A percentile compares a stretch with the other conserved stretches of the same genome.
Conservation (phyloP, 1,139 yeast genomes). For the Yamadazyma atlantica region DNA sequence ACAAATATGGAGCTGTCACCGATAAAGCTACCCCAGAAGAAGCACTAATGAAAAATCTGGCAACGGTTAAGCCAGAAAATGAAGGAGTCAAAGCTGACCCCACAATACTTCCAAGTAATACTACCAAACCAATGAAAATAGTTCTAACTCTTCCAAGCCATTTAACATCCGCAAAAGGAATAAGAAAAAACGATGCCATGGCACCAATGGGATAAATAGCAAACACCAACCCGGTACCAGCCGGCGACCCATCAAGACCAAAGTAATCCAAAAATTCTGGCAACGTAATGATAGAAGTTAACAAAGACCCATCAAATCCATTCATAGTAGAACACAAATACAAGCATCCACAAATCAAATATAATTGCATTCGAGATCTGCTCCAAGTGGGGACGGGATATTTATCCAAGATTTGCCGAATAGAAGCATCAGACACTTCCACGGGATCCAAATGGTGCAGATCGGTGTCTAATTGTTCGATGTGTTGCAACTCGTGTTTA, state of each 20-base stretch:
- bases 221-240: constrained; percentile 21
- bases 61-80: constrained; percentile 13
- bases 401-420: constrained; percentile 6
- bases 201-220: constrained; percentile 21
- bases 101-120: constrained; percentile 18
- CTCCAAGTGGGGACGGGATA: constrained; percentile 10
- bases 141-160: constrained; percentile 13
- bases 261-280: constrained; percentile 18
- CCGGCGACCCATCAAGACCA: constrained; percentile 13
- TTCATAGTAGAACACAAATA: constrained; percentile 18
- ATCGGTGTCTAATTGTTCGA: background rate
- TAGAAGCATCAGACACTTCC: constrained; percentile 9
- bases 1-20: constrained; percentile 18
- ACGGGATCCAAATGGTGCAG: constrained; percentile 1
- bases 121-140: constrained; percentile 16
- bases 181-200: constrained; percentile 17
- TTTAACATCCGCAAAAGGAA: constrained; percentile 13
- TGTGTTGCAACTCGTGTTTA: background rate
- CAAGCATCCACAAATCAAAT: constrained; percentile 13
- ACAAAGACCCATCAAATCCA: constrained; percentile 22
- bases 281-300: constrained; percentile 18
- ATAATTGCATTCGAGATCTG: constrained; percentile 6
- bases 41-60: constrained; percentile 15
- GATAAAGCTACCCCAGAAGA: constrained; percentile 5
- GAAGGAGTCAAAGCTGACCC: constrained; percentile 18